Evolutionary conservation across 2,329 filamentous ascomycete species (phyloP).

Genomic region (Botryotinia calthae): DNA sequence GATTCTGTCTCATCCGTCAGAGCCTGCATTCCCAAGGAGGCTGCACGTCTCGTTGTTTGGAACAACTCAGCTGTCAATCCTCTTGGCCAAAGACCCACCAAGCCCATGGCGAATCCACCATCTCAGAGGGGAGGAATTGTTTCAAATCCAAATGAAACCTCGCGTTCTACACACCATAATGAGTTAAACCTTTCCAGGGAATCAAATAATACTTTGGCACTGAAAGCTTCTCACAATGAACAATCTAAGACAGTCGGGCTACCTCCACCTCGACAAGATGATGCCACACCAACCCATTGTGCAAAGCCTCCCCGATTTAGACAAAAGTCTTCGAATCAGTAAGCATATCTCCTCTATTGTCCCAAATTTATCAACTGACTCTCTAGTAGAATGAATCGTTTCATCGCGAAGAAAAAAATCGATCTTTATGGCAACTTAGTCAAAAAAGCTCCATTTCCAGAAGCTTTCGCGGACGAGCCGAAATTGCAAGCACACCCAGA

Average conservation of each 20-base stretch:
- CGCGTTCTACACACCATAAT: not conserved
- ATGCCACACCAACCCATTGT: not conserved
- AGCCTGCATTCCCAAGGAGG: not conserved
- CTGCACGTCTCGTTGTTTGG: not conserved
- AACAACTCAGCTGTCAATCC: not conserved
- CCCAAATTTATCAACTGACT: not conserved
- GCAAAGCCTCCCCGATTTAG: not conserved
- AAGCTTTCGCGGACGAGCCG: not conserved
- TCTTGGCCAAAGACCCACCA: not conserved
- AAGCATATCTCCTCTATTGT: not conserved
- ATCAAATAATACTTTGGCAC: not conserved
- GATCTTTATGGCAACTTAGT: not conserved
- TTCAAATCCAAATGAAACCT: not conserved
- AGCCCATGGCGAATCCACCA: not conserved
- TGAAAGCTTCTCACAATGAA: not conserved
- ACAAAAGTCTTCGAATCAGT: conserved; percentile 2
- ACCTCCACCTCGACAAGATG: not conserved
- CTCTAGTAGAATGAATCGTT: not conserved
- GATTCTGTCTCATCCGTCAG: not conserved
- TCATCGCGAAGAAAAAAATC: not conserved
- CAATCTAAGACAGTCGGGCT: not conserved
- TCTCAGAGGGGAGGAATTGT: not conserved
- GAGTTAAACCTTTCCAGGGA: not conserved
- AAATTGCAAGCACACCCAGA: not conserved
- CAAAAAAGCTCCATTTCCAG: conserved; percentile 5